Percentiles rank a stretch among this genome's conserved stretches.
Evolutionary conservation across 805 yeast genomes (phyloP).

Genomic region (Ogataea thermomethanolica): DNA sequence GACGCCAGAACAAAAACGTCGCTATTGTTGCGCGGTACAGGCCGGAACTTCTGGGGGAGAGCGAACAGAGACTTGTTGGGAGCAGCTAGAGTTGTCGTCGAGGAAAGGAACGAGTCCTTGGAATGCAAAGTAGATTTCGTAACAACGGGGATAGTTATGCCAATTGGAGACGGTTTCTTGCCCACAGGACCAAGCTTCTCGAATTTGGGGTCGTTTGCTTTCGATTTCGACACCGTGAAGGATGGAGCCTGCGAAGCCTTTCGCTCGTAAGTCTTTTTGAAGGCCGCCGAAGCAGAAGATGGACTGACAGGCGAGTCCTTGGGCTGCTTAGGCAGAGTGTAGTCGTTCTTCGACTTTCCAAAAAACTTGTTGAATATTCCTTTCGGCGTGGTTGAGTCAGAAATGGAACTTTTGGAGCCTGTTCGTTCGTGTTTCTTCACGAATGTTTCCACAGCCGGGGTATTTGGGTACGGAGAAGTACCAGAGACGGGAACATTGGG

Average conservation of each 20-base stretch:
- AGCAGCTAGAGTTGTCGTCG: slow-evolving; percentile 4
- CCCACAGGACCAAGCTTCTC: slow-evolving; percentile 36
- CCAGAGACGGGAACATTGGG: not conserved
- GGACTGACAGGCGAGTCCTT: slow-evolving; percentile 30
- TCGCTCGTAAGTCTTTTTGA: slow-evolving; percentile 11
- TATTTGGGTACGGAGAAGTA: slow-evolving; percentile 26
- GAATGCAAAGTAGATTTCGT: slow-evolving; percentile 28
- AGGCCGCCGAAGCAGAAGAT: slow-evolving; percentile 17
- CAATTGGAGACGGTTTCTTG: slow-evolving; percentile 32
- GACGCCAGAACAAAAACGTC: slow-evolving; percentile 53
- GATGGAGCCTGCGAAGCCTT: slow-evolving; percentile 5
- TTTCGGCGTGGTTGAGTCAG: slow-evolving; percentile 28
- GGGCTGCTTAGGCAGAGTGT: slow-evolving; percentile 5
- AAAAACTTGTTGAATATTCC: slow-evolving; percentile 32
- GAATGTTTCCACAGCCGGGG: slow-evolving; percentile 7
- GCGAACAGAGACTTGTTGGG: slow-evolving; percentile 6
- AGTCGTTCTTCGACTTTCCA: slow-evolving; percentile 23
- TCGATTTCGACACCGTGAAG: slow-evolving; percentile 6
- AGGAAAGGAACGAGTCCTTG: slow-evolving; percentile 6
- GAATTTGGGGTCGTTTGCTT: slow-evolving; percentile 21
- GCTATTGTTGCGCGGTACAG: slow-evolving; percentile 28
- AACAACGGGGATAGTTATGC: slow-evolving; percentile 33
- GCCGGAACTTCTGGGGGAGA: slow-evolving; percentile 38
- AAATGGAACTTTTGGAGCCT: slow-evolving; percentile 28
- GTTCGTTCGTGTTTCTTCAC: slow-evolving; percentile 23